A percentile compares a stretch with the other conserved stretches of the same genome.
These are phyloP conservation scores for Boletus mariae DNA, from an alignment of 1,284 basidiomycete genomes.

Conservation along the genomic window DNA sequence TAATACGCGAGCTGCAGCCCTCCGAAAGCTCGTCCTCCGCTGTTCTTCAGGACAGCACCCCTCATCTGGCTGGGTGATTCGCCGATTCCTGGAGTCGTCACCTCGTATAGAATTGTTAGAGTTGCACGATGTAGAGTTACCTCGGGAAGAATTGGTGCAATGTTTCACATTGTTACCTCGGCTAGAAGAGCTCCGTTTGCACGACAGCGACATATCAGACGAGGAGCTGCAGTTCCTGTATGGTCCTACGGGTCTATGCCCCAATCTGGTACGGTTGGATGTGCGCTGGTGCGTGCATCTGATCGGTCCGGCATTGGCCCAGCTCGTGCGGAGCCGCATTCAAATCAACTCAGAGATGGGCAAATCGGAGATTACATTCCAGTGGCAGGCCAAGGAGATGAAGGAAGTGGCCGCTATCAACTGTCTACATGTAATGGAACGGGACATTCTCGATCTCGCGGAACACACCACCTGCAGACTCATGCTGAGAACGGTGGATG, in stretches of 20 bases:
- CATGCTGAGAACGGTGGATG: constrained; percentile 39
- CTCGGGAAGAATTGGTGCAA: constrained; percentile 39
- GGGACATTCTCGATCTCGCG: constrained; percentile 52
- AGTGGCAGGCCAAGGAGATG: constrained; percentile 26
- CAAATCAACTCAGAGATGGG: constrained; percentile 3
- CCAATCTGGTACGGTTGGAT: constrained; percentile 47
- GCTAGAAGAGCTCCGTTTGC: constrained; percentile 51
- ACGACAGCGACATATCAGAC: constrained; percentile 59
- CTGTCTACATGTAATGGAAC: constrained; percentile 55
- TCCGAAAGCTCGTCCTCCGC: constrained; percentile 46
- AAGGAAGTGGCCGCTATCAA: constrained; percentile 53
- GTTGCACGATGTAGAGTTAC: constrained; percentile 53
- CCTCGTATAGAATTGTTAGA: constrained; percentile 49
- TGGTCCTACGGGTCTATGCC: constrained; percentile 45
- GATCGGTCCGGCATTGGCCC: constrained; percentile 47
- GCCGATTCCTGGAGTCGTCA: constrained; percentile 41
- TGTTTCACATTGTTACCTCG: constrained; percentile 39
- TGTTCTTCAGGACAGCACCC: constrained; percentile 18
- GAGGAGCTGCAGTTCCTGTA: constrained; percentile 41
- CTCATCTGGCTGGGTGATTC: constrained; percentile 38
- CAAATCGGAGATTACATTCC: background rate
- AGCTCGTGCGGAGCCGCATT: constrained; percentile 44
- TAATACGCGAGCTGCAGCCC: constrained; percentile 41
- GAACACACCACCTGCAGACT: constrained; percentile 49
- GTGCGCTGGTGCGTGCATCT: constrained; percentile 61